Evolutionary conservation across 441 rosid species (phyloP).

Genomic region (Arabidopsis hybrid): DNA sequence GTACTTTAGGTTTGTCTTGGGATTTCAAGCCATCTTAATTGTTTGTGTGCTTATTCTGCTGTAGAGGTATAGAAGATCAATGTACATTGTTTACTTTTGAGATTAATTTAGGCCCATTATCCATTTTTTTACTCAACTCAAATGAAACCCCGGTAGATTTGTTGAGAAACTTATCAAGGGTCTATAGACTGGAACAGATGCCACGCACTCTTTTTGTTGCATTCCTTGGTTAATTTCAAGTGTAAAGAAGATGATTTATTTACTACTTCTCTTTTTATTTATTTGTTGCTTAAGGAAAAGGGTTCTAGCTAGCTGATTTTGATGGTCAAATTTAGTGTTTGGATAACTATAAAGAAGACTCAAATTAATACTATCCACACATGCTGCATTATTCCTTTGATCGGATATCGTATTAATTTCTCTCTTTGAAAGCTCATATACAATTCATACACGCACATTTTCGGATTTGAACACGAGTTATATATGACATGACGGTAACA

Average conservation of each 20-base stretch:
- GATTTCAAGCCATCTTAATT: conserved; percentile 10
- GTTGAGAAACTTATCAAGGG: background rate
- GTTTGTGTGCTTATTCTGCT: conserved; percentile 3
- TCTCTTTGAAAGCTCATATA: background rate
- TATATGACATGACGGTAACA: background rate
- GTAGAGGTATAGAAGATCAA: background rate
- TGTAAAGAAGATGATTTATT: background rate
- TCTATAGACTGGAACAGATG: conserved; percentile 3
- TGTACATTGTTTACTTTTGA: conserved; percentile 8
- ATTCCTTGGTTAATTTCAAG: background rate
- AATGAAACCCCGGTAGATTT: conserved; percentile 10
- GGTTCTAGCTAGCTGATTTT: background rate
- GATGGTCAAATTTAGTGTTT: background rate
- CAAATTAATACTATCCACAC: no score
- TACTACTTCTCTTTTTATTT: background rate
- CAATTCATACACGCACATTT: background rate
- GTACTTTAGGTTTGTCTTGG: conserved; percentile 22
- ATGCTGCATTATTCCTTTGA: background rate
- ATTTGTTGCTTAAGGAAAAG: background rate
- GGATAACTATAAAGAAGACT: background rate
- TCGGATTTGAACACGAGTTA: no score
- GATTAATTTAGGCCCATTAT: background rate
- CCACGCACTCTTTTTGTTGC: no score
- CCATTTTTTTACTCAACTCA: conserved; percentile 7
- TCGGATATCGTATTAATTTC: background rate